Conservation (phyloP, 768 basidiomycete species). For the Tephrocybe sp. region DNA sequence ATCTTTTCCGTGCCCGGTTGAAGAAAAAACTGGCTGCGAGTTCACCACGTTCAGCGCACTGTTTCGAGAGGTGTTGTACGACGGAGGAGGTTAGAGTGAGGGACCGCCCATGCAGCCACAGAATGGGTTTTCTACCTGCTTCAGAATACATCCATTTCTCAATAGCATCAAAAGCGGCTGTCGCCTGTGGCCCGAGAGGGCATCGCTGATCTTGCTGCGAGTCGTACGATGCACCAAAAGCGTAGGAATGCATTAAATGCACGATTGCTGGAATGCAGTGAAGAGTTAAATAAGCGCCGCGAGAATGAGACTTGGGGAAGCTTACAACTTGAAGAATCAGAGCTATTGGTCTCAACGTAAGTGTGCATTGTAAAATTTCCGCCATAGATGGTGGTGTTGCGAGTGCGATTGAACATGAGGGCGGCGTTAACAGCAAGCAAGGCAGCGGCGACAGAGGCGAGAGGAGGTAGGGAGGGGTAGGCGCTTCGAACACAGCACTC, state of each 20-base stretch:
- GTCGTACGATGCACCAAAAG: neutral
- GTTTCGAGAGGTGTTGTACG: neutral
- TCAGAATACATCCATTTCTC: neutral
- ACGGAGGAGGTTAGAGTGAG: neutral
- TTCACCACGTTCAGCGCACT: neutral
- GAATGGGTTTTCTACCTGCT: neutral
- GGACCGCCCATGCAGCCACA: neutral
- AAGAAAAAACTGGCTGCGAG: constrained; percentile 1
- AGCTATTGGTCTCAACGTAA: too few relatives aligned
- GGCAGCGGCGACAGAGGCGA: too few relatives aligned
- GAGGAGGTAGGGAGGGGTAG: too few relatives aligned
- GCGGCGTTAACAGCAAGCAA: too few relatives aligned
- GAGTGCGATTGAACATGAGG: too few relatives aligned
- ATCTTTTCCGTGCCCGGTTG: neutral
- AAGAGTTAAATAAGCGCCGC: too few relatives aligned
- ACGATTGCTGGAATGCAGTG: too few relatives aligned
- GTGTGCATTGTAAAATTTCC: too few relatives aligned
- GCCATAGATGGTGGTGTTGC: too few relatives aligned
- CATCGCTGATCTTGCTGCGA: neutral
- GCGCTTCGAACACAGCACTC: too few relatives aligned
- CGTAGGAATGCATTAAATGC: neutral
- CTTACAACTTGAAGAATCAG: too few relatives aligned
- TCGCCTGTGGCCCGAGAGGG: neutral
- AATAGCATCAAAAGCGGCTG: neutral
- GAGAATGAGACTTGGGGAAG: too few relatives aligned